A percentile compares a stretch with the other conserved stretches of the same genome.
phyloP scores from a whole-genome alignment of 2,329 filamentous ascomycete species.

The Plenodomus tracheiphilus region DNA sequence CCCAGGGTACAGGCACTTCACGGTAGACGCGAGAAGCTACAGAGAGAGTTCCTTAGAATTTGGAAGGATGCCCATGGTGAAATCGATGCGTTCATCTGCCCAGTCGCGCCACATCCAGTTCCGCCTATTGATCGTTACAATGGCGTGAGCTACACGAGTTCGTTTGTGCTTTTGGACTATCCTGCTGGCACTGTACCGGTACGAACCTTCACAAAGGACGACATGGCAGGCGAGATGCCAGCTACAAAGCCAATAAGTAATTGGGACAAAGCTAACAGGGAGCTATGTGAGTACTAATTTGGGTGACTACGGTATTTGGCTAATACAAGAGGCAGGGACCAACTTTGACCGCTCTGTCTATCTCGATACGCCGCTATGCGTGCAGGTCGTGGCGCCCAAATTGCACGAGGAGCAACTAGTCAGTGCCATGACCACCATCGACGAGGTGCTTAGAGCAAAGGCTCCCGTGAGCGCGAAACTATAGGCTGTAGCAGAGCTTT shows the following conservation, averaged over 20 bases:
- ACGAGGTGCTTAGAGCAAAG: slow-evolving; percentile 45
- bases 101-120: slow-evolving; percentile 66
- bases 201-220: slow-evolving; percentile 51
- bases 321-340: slow-evolving; percentile 35
- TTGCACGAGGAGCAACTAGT: slow-evolving; percentile 59
- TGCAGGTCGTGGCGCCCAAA: slow-evolving; percentile 61
- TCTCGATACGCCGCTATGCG: slow-evolving; percentile 56
- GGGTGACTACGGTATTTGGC: neutral
- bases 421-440: slow-evolving; percentile 58
- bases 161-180: slow-evolving; percentile 65
- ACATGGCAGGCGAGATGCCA: slow-evolving; percentile 55
- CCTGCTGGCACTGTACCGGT: slow-evolving; percentile 63
- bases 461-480: slow-evolving; percentile 15
- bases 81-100: slow-evolving; percentile 66
- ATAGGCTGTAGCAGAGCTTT: neutral
- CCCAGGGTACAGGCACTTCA: slow-evolving; percentile 58
- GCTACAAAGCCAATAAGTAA: slow-evolving; percentile 49
- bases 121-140: slow-evolving; percentile 66
- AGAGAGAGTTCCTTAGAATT: slow-evolving; percentile 60
- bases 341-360: slow-evolving; percentile 58
- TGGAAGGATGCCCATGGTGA: slow-evolving; percentile 54
- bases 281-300: slow-evolving; percentile 53
- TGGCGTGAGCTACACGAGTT: slow-evolving; percentile 63
- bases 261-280: slow-evolving; percentile 64
- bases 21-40: slow-evolving; percentile 55